Base-by-base conservation (phyloP, 768 basidiomycete species). In the Pisolithus microcarpus region DNA sequence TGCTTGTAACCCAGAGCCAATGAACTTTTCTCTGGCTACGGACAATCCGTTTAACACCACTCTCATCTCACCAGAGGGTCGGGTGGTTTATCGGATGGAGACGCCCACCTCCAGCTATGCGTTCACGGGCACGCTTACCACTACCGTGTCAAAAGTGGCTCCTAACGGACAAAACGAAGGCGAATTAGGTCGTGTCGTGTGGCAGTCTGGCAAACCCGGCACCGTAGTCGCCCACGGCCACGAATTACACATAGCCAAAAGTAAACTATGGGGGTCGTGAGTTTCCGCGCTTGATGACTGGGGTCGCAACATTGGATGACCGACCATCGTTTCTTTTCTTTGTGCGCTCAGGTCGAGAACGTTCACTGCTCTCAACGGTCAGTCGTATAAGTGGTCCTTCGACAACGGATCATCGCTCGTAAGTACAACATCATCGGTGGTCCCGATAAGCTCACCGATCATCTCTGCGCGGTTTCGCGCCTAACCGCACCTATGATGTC, bases 331-430 rank as follows among this genome's bases (percentile, higher is more conserved):
- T 30, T 30, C 38, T 21, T 24, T 31, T 38, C 23, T 24, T 26
- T 24, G 23, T 5, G 23, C 9, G 45, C 49, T 49, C 44, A 66
- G 65, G 46, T 68, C 65, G 34, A 56, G 65, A 26, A 67, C 67
- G 43, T 66, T 66, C 38, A 66, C 58, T 38, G 67, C 65, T 23
- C 58, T 68, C 56, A 66, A 66, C 43, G 65, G 65, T 16, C 63
- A 66, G 39, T 63, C 65, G 6, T 66, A 66, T 50, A 66, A 66
- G 52, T 66, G 65, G 65, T 60, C 65, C 18, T 66, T 69, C 38
- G 61, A 63, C 26, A 67, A 67, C 7, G 65, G 66, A 30, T 55
- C 65, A 1, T 61, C 61, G 38, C 45, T 68, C 61, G 65, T 68
- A 50, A 50, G 59, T 50, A 23, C 5, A 13, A 18, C 19, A 13